Evolutionary conservation across 257 asterid species (phyloP), one percentile per base, ranked within the genome.

Genomic region (Fraxinus quadrangulata): DNA sequence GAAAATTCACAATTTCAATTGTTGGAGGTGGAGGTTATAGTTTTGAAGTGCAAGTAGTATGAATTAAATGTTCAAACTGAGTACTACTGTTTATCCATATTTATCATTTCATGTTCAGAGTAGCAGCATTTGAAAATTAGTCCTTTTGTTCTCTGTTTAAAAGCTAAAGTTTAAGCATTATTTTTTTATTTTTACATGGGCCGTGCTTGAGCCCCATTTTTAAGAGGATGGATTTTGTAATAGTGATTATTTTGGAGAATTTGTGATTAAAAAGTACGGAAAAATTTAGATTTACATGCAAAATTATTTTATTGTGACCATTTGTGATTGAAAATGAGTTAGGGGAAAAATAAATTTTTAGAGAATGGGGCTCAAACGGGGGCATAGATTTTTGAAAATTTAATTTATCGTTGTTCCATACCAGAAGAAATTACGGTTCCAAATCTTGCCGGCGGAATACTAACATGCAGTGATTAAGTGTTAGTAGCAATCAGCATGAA

Each of bases 31-130:
- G 74, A 47, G 23, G 36, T 66, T 40, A 67, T 71, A 39, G 45
- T 73, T 73, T 69, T n/a, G 75, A 30, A 42, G 21, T 63, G 75
- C n/a, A 78, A 28, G 75, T 59, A 42, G 79, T 70, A 30, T 19
- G 49, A 61, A 68, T 42, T 67, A 33, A 54, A 54, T 17, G 65
- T 17, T 17, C 65, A 54, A 16, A 54, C 2, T 6, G 23, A 54
- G 7, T 54, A 54, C 9, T 54, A 54, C 3, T 19, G 4, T 11
- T 40, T 40, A 40, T 40, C 47, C 14, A 40, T 40, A 11, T 1
- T 40, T 40, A 40, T 40, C 14, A 11, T 40, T 49, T 54, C 26
- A 19, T 54, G 65, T 54, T 17, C 16, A 54, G 0, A 54, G 65
- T 17, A 54, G 65, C 67, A 2, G 67, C 28, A 7, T 2, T 59